Evolutionary conservation across 23 red algal genomes (phyloP), one percentile per base, ranked within the genome.

Genomic region (Pyropia haitanensis): DNA sequence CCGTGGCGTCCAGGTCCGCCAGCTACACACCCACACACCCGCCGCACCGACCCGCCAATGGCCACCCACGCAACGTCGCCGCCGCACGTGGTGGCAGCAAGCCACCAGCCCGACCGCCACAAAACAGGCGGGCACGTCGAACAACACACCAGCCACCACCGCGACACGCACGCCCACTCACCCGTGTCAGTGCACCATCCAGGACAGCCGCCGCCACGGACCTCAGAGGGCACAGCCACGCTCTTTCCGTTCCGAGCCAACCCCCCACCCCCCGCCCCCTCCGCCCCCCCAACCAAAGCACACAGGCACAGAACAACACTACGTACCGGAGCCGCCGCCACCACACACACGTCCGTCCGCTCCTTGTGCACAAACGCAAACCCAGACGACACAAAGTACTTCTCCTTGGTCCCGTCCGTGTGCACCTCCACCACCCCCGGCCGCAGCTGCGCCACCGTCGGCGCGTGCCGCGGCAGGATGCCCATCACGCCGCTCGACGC

Each of bases 281-380:
- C 5, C 2, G 30, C 5, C 2, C 39, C 8, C 39, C 39, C 8
- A 46, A n/a, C 51, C n/a, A 55, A 16, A n/a, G 51, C n/a, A 28
- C 57, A 14, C 5, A 60, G 10, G 57, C 57, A 26, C 17, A 9
- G 4, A 64, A 15, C 5, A 9, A 18, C 58, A 50, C 13, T 9
- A 82, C 87, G 73, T 82, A 91, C 77, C 50, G 71, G 70, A 24
- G 89, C 91, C 10, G 91, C 91, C 69, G 83, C 83, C 6, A 90
- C 82, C 24, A 83, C 91, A 58, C 82, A 96, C 20, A 96, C 75
- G 76, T 96, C 91, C 20, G 91, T 96, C 44, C 83, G 63, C 63
- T 96, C 83, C 44, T 65, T 76, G 68, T 84, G 78, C 18, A 96
- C 85, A 84, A 96, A 96, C 25, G 91, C 79, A 79, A 89, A 96